Base-by-base conservation (phyloP, 2,329 filamentous ascomycete species). In the Botrytis sinoallii region DNA sequence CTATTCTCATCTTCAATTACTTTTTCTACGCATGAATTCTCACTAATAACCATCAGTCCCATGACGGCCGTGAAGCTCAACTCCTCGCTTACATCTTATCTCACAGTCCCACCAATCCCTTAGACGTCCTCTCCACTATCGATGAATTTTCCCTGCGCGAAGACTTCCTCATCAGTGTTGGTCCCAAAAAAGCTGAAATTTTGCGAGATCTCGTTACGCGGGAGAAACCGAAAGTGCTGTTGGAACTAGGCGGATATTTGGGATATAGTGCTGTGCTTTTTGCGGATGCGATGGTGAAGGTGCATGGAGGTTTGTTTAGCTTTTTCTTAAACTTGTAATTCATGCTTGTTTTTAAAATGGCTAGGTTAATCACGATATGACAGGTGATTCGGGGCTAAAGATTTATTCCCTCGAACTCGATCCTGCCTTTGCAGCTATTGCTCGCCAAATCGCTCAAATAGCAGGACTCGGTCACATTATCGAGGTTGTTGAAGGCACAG, bases 211-310 rank as follows among this genome's bases (percentile, higher is more conserved):
- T 94, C 46, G 93, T 95, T 74, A 84, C 84, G n/a, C 84, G 91
- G 75, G 83, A 87, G 70, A 92, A 91, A 80, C 92, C 91, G 0
- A 82, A 88, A 72, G 85, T 85, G 1, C 91, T 94, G 88, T 88
- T 95, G 66, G 92, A 95, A 80, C 85, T 95, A 0, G 93, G 93
- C 44, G 91, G 92, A 69, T 95, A 95, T 81, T 86, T 94, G n/a
- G 93, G 92, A 55, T 95, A 95, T 84, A 95, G 92, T 0, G 90
- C 90, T 76, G 89, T 95, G 75, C 85, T 93, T 4, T 94, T 94
- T 79, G 92, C 89, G 66, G 86, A 89, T 60, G 90, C 91, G 0
- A 84, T 93, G 35, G 87, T 60, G 87, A 73, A 67, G 4, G 64
- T 18, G 0, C 25, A 64, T 25, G 71, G 25, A 38, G 44, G 14